Evolutionary conservation across 176 grass and related monocot genomes (phyloP).

Genomic region (Secale cereale): DNA sequence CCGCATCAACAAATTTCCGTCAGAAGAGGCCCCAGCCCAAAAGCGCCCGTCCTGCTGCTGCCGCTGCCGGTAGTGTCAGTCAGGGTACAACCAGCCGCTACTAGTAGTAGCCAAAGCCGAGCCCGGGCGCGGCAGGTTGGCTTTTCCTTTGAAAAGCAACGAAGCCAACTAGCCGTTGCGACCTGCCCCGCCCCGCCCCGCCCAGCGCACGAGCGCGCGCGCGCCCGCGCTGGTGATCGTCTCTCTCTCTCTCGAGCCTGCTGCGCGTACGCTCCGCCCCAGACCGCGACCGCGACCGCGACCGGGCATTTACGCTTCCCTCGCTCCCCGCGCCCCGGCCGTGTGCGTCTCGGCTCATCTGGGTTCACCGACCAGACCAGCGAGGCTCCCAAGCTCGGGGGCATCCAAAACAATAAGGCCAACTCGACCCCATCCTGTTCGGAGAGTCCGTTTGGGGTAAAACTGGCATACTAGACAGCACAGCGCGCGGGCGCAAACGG

Average conservation of each 20-base stretch:
- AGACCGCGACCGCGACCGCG: background rate
- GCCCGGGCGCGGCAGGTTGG: background rate
- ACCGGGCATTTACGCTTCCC: background rate
- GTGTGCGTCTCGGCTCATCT: background rate
- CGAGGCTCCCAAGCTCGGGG: background rate
- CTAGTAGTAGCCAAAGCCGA: background rate
- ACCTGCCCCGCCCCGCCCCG: background rate
- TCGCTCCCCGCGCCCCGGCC: background rate
- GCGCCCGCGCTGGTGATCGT: background rate
- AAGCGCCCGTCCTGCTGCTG: background rate
- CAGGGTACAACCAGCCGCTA: background rate
- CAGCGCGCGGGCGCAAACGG: too few relatives aligned
- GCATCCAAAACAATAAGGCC: background rate
- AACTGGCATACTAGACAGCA: too few relatives aligned
- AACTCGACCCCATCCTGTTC: too few relatives aligned
- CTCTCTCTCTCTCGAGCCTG: background rate
- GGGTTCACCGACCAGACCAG: background rate
- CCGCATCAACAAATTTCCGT: background rate
- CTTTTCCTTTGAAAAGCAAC: background rate
- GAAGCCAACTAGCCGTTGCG: constrained; percentile 21
- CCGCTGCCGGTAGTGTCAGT: background rate
- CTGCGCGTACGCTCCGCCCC: background rate
- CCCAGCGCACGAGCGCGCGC: background rate
- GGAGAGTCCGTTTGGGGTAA: too few relatives aligned
- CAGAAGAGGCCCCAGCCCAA: background rate